Conservation (phyloP, 2,329 filamentous ascomycete genomes). For the Paracamarosporium sp. region DNA sequence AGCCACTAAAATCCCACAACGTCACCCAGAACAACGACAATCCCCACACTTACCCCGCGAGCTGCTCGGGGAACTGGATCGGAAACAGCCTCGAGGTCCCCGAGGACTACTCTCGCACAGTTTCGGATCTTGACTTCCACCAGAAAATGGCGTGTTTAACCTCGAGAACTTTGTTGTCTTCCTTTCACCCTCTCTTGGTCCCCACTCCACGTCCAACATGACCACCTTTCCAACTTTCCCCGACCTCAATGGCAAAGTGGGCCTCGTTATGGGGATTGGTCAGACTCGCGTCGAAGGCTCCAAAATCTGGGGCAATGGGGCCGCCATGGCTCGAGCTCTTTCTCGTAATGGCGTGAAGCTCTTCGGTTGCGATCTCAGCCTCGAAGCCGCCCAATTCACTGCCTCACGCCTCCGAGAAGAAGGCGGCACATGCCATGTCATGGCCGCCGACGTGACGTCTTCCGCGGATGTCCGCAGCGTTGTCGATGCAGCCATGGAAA, state of each 20-base stretch:
- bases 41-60: conserved; percentile 5
- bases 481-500: conserved; percentile 10
- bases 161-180: not conserved
- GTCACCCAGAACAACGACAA: conserved; percentile 1
- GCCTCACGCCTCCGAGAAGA: conserved; percentile 4
- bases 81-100: not conserved
- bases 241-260: conserved; percentile 17
- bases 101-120: not conserved
- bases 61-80: not conserved
- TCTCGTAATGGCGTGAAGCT: conserved; percentile 13
- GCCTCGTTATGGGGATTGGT: conserved; percentile 19
- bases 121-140: not conserved
- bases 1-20: conserved; percentile 8
- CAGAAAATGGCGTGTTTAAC: not conserved
- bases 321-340: conserved; percentile 13
- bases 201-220: not conserved
- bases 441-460: conserved; percentile 13
- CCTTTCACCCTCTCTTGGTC: not conserved
- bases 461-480: conserved; percentile 8
- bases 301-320: conserved; percentile 19
- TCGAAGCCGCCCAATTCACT: conserved; percentile 10
- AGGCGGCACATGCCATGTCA: conserved; percentile 9
- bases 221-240: conserved; percentile 6
- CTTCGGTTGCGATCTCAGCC: conserved; percentile 18
- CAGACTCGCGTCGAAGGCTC: conserved; percentile 10